These are phyloP conservation scores for Umbilicaria muhlenbergii DNA, from an alignment of 495 filamentous ascomycete genomes.

Conservation along the genomic window DNA sequence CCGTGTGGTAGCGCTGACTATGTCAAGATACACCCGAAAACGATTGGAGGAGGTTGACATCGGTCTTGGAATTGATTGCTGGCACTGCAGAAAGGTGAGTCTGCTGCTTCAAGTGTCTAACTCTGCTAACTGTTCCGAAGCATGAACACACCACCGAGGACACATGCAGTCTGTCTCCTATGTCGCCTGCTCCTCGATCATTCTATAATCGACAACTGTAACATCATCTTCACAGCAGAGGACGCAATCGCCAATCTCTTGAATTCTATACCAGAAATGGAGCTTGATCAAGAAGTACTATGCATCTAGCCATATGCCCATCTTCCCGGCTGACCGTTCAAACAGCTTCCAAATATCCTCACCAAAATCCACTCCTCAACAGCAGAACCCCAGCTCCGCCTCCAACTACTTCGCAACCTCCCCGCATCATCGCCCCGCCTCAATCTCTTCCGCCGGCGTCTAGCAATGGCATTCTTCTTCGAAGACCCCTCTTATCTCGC, in stretches of 20 bases:
- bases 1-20: too few relatives aligned
- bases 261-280: conserved; percentile 17
- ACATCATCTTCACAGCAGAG: conserved; percentile 28
- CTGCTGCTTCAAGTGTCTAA: neutral
- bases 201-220: conserved; percentile 26
- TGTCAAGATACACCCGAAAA: too few relatives aligned
- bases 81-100: conserved; percentile 19
- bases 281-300: conserved; percentile 20
- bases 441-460: conserved; percentile 48
- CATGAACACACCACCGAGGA: conserved; percentile 18
- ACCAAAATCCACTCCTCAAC: conserved; percentile 34
- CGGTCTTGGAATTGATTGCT: conserved; percentile 20
- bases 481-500: conserved; percentile 29
- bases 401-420: conserved; percentile 43
- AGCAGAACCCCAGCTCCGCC: conserved; percentile 34
- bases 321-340: conserved; percentile 11
- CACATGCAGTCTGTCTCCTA: conserved; percentile 24
- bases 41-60: conserved; percentile 9
- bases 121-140: conserved; percentile 3
- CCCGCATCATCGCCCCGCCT: conserved; percentile 35
- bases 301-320: neutral
- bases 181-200: conserved; percentile 47
- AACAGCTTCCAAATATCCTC: conserved; percentile 39
- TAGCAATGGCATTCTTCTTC: conserved; percentile 59
- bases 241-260: conserved; percentile 27